Conservation (phyloP, 768 basidiomycete genomes). For the Russula earlei region DNA sequence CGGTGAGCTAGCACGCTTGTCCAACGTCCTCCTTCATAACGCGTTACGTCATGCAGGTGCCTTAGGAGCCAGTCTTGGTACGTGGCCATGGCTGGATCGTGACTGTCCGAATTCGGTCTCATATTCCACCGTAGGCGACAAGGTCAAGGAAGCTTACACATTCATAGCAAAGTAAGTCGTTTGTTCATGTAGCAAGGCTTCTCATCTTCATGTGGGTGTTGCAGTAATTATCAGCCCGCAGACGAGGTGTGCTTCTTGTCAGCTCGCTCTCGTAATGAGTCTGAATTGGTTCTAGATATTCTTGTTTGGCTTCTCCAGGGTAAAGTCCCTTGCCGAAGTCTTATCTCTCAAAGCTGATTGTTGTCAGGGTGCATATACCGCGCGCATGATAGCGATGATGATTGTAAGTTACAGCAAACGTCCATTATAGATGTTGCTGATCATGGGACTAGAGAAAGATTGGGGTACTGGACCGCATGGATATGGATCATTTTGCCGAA, state of each 20-base stretch:
- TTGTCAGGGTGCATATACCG: constrained; percentile 63
- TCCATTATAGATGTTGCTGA: constrained; percentile 1
- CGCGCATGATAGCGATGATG: constrained; percentile 62
- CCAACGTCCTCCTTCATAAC: not conserved
- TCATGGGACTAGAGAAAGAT: constrained; percentile 48
- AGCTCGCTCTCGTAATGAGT: not conserved
- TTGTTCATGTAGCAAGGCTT: not conserved
- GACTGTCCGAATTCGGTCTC: not conserved
- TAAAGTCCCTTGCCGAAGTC: constrained; percentile 25
- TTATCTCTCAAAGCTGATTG: constrained; percentile 4
- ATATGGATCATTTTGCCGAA: constrained; percentile 63
- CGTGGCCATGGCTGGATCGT: not conserved
- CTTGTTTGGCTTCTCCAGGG: constrained; percentile 70
- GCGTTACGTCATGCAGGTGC: constrained; percentile 36
- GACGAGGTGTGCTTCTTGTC: constrained; percentile 44
- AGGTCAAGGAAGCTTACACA: constrained; percentile 72
- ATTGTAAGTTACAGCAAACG: constrained; percentile 36
- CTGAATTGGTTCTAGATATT: constrained; percentile 41
- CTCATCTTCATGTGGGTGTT: not conserved
- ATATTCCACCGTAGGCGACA: constrained; percentile 40
- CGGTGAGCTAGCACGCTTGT: constrained; percentile 31
- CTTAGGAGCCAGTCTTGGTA: constrained; percentile 57
- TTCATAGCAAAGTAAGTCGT: constrained; percentile 65
- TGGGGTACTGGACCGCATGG: constrained; percentile 56
- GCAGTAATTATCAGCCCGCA: constrained; percentile 59